Conservation (phyloP, 768 basidiomycete species). For the Botryobasidium botryosum region DNA sequence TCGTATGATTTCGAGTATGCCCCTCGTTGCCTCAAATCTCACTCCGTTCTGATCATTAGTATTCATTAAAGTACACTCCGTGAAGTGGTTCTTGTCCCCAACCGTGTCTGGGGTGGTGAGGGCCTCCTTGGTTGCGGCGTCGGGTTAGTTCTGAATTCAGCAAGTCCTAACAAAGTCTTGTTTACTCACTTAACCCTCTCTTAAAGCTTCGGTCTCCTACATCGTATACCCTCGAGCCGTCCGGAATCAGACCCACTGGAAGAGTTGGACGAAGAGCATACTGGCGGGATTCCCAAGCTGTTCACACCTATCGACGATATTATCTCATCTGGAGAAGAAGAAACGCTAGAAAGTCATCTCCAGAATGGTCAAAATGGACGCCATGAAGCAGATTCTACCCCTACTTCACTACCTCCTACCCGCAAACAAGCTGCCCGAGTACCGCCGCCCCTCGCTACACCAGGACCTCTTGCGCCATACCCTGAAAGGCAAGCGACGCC, state of each 20-base stretch:
- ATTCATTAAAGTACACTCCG: constrained; percentile 49
- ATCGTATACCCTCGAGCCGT: constrained; percentile 71
- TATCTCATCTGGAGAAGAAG: constrained; percentile 12
- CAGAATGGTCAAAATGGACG: not conserved
- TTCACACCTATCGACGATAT: constrained; percentile 45
- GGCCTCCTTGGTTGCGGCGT: constrained; percentile 91
- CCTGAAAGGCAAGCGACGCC: not conserved
- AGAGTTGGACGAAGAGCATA: constrained; percentile 2
- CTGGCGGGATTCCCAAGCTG: constrained; percentile 16
- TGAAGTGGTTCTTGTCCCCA: constrained; percentile 89
- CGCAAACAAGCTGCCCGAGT: not conserved
- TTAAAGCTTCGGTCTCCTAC: constrained; percentile 69
- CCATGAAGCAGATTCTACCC: not conserved
- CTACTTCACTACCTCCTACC: not conserved
- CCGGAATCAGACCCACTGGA: constrained; percentile 45
- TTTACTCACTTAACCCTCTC: constrained; percentile 4
- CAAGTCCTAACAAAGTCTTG: not conserved
- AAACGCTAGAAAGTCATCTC: not conserved
- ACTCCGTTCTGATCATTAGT: not conserved
- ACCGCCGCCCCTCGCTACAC: not conserved
- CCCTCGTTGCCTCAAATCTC: constrained; percentile 6
- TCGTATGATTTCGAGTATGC: constrained; percentile 92
- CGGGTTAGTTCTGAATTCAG: constrained; percentile 37
- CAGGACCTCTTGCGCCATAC: not conserved
- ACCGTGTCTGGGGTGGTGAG: constrained; percentile 95